Base-by-base conservation (phyloP, 2,329 filamentous ascomycete species). In the Diaporthe ampelina region DNA sequence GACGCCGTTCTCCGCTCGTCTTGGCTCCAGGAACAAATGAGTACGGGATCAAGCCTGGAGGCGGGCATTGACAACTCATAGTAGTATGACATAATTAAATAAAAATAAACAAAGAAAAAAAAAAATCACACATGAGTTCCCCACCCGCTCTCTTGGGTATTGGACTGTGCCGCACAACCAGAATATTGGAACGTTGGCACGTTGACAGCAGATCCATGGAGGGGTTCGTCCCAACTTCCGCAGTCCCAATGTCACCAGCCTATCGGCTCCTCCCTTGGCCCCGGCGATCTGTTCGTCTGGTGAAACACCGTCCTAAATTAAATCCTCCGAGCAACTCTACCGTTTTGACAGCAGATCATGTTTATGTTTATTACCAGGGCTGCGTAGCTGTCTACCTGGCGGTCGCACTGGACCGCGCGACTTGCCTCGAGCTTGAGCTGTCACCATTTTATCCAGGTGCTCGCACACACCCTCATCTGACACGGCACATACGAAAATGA, bases 251-350 rank as follows among this genome's bases (percentile, higher is more conserved):
- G 17, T 11, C 32, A 15, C 19, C 48, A 54, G n/a, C 48, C 63
- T 40, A 68, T 68, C 63, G 63, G 63, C 45, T 52, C 63, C 32
- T 68, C 48, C 63, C 63, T 54, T 68, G 29, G 26, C n/a, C 63
- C 40, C 15, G 48, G 32, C 48, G 48, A 68, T 68, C 63, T 54
- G 32, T 40, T 68, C 45, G 63, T 68, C 26, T 68, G 63, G 32
- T 68, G 63, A 68, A 68, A 68, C 63, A 68, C 17, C 8, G 19
- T n/a, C 8, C 48, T 21, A 52, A 29, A 54, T 40, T 40, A 68
- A 67, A 68, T 19, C 63, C 48, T 68, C 63, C 63, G 63, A 68
- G 32, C 63, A 26, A 68, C 29, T 37, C 43, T 37, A 7, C 61
- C 45, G 32, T 4, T 37, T 29, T 68, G 63, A 68, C 63, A 68